Evolutionary conservation across 805 yeast genomes (phyloP).

Genomic region (Starmerella sp.): DNA sequence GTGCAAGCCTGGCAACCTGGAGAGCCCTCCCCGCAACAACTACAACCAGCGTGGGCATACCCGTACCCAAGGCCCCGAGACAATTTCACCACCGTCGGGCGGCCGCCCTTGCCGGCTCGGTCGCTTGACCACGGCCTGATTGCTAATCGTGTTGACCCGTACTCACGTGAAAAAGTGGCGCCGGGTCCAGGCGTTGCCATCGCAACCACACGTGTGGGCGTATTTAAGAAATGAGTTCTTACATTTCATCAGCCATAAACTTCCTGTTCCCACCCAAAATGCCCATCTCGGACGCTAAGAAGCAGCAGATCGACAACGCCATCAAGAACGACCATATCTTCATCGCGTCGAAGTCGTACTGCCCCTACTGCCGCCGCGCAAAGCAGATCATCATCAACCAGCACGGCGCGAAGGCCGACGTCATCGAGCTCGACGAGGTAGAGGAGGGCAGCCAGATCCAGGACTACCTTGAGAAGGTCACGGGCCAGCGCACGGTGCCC

Average conservation of each 20-base stretch:
- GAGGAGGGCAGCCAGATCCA: conserved; percentile 76
- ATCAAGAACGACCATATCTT: conserved; percentile 59
- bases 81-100: too few relatives aligned
- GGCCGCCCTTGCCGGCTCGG: too few relatives aligned
- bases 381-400: conserved; percentile 37
- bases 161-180: not conserved
- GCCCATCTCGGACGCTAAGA: conserved; percentile 18
- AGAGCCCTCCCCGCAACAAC: too few relatives aligned
- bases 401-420: conserved; percentile 30
- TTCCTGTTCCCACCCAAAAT: conserved; percentile 17
- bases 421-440: conserved; percentile 27
- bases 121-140: not conserved
- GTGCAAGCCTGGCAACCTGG: too few relatives aligned
- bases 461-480: conserved; percentile 59
- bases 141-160: not conserved
- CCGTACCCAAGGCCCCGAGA: too few relatives aligned
- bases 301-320: conserved; percentile 42
- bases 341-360: conserved; percentile 72
- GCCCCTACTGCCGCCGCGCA: conserved; percentile 46
- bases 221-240: not conserved
- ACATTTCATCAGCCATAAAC: not conserved
- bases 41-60: too few relatives aligned
- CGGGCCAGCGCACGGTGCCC: conserved; percentile 92
- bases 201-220: not conserved
- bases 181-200: not conserved